Conservation (phyloP, 2,329 filamentous ascomycete species). For the Pochonia chlamydosporia region DNA sequence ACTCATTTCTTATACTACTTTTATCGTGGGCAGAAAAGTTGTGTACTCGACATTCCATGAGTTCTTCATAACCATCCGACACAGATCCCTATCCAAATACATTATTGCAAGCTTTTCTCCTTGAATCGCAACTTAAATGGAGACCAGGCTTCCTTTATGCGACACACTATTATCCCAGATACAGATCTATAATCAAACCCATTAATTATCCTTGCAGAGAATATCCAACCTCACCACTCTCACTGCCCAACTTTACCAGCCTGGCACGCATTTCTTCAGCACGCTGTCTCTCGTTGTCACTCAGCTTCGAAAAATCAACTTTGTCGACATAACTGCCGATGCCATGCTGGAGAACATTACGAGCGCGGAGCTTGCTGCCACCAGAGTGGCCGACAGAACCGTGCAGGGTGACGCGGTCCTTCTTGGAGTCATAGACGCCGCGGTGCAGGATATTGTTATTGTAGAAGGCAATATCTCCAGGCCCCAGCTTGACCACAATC, state of each 20-base stretch:
- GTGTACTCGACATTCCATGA: no score
- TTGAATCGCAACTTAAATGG: no score
- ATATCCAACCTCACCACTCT: slow-evolving; percentile 57
- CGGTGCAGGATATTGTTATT: slow-evolving; percentile 83
- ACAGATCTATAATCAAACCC: no score
- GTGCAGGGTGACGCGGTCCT: slow-evolving; percentile 65
- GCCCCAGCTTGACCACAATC: slow-evolving; percentile 57
- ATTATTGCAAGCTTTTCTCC: no score
- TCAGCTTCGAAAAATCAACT: slow-evolving; percentile 48
- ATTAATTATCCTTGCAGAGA: slow-evolving; percentile 53
- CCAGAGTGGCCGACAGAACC: slow-evolving; percentile 60
- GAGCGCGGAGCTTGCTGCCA: slow-evolving; percentile 51
- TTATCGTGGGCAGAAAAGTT: no score
- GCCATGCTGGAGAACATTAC: slow-evolving; percentile 72
- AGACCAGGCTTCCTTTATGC: no score
- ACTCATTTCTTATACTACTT: no score
- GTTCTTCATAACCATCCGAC: no score
- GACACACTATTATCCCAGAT: no score
- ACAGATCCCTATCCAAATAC: no score
- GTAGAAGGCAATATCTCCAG: slow-evolving; percentile 82
- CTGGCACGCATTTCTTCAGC: slow-evolving; percentile 60
- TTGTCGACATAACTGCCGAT: slow-evolving; percentile 59
- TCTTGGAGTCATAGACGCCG: slow-evolving; percentile 54
- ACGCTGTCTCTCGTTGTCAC: slow-evolving; percentile 35
- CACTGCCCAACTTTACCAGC: slow-evolving; percentile 55